A percentile compares a stretch with the other conserved stretches of the same genome.
phyloP scores from a whole-genome alignment of 2,329 filamentous ascomycete genomes.

The Neofusicoccum laricinum region DNA sequence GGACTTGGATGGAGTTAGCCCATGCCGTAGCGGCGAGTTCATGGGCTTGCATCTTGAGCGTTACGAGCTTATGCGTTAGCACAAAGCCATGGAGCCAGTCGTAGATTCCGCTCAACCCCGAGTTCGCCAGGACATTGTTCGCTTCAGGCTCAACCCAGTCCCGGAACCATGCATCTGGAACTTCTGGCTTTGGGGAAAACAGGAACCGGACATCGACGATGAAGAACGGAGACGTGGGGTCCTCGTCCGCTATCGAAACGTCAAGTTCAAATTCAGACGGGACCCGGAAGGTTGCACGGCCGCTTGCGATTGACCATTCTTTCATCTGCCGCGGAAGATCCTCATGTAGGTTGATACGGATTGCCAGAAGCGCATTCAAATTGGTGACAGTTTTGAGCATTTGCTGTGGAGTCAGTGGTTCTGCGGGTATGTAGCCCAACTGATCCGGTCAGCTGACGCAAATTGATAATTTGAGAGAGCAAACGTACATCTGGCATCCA shows the following conservation, averaged over 20 bases:
- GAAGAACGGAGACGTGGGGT: constrained; percentile 79
- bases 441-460: constrained; percentile 31
- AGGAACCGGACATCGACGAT: constrained; percentile 89
- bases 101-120: constrained; percentile 78
- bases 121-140: constrained; percentile 65
- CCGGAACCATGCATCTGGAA: constrained; percentile 61
- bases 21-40: constrained; percentile 69
- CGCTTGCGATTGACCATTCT: constrained; percentile 74
- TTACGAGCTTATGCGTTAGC: constrained; percentile 84
- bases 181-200: constrained; percentile 65
- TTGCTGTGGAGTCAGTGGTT: constrained; percentile 67
- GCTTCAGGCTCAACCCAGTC: constrained; percentile 66
- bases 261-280: constrained; percentile 88
- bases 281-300: constrained; percentile 86
- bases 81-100: constrained; percentile 83
- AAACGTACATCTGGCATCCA: constrained; percentile 74
- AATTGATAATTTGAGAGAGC: constrained; percentile 14
- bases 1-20: constrained; percentile 74
- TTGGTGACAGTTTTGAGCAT: constrained; percentile 73
- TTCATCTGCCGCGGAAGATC: constrained; percentile 75
- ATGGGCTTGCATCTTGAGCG: constrained; percentile 73
- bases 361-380: constrained; percentile 77
- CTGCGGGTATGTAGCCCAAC: constrained; percentile 74
- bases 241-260: constrained; percentile 83
- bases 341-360: constrained; percentile 82